Conservation (phyloP, 2,329 filamentous ascomycete genomes). For the Ceratocystis diversiconidia region DNA sequence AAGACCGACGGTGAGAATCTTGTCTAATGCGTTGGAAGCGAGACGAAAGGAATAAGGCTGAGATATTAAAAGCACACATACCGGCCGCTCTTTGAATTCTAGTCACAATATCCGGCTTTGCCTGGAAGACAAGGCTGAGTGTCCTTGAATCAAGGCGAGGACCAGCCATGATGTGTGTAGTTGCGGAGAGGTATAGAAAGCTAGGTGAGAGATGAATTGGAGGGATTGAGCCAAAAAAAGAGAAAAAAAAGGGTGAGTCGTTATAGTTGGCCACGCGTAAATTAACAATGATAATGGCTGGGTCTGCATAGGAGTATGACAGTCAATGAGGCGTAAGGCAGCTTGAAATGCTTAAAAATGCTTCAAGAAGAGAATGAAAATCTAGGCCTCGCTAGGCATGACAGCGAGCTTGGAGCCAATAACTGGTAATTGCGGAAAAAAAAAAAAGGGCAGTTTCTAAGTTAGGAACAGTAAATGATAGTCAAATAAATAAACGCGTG, state of each 20-base stretch:
- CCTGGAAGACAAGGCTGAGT: conserved; percentile 38
- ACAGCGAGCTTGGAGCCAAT: too few species aligned
- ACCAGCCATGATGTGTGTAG: conserved; percentile 27
- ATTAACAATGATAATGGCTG: not conserved
- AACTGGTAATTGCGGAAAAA: not conserved
- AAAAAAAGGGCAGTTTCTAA: not conserved
- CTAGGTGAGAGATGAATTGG: conserved; percentile 1
- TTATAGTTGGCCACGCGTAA: not conserved
- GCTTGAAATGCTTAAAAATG: too few species aligned
- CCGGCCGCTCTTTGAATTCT: conserved; percentile 40
- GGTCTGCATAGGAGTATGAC: not conserved
- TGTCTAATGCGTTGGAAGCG: not conserved
- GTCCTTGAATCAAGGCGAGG: conserved; percentile 38
- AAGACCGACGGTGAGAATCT: not conserved
- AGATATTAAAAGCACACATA: conserved; percentile 24
- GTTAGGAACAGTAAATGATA: not conserved
- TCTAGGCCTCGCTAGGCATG: too few species aligned
- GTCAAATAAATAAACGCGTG: conserved; percentile 1
- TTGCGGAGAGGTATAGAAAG: not conserved
- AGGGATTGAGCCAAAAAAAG: not conserved
- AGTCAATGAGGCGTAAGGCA: too few species aligned
- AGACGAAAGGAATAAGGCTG: not conserved
- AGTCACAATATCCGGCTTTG: conserved; percentile 41
- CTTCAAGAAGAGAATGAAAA: too few species aligned
- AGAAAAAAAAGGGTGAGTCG: not conserved